Conservation (phyloP, 2,329 filamentous ascomycete species). For the Pyricularia sp. region DNA sequence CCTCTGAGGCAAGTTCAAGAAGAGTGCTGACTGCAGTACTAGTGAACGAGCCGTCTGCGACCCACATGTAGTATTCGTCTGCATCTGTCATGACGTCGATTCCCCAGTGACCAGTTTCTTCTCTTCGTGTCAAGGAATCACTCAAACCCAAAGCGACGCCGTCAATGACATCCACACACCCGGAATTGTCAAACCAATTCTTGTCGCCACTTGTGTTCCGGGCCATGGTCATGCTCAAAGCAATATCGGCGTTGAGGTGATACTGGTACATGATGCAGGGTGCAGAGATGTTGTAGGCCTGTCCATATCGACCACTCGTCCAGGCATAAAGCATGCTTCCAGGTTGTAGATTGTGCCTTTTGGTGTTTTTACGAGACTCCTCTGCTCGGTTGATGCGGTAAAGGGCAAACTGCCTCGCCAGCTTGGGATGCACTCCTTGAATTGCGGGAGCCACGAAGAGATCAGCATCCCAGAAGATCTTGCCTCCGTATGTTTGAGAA, state of each 20-base stretch:
- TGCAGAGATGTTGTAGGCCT: slow-evolving; percentile 53
- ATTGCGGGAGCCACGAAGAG: slow-evolving; percentile 19
- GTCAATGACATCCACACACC: slow-evolving; percentile 8
- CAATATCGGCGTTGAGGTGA: slow-evolving; percentile 62
- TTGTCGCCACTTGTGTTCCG: slow-evolving; percentile 16
- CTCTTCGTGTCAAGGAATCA: slow-evolving; percentile 8
- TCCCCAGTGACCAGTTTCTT: slow-evolving; percentile 9
- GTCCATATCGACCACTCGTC: slow-evolving; percentile 57
- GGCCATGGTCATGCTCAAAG: slow-evolving; percentile 26
- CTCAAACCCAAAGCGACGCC: slow-evolving; percentile 9
- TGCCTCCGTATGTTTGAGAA: slow-evolving; percentile 19
- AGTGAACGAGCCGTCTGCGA: slow-evolving; percentile 9
- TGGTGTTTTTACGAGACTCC: slow-evolving; percentile 50
- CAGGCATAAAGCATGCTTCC: slow-evolving; percentile 52
- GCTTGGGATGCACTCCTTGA: slow-evolving; percentile 15
- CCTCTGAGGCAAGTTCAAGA: slow-evolving; percentile 6
- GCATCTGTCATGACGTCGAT: slow-evolving; percentile 13
- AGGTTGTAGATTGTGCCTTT: slow-evolving; percentile 42
- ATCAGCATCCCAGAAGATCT: slow-evolving; percentile 21
- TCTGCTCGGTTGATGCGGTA: slow-evolving; percentile 17
- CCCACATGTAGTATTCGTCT: slow-evolving; percentile 11
- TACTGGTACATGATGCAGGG: slow-evolving; percentile 64
- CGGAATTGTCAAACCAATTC: slow-evolving; percentile 8
- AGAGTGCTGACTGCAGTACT: slow-evolving; percentile 7
- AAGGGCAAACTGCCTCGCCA: slow-evolving; percentile 17